Conservation (phyloP, 1,139 yeast species). For the Candida sp. region DNA sequence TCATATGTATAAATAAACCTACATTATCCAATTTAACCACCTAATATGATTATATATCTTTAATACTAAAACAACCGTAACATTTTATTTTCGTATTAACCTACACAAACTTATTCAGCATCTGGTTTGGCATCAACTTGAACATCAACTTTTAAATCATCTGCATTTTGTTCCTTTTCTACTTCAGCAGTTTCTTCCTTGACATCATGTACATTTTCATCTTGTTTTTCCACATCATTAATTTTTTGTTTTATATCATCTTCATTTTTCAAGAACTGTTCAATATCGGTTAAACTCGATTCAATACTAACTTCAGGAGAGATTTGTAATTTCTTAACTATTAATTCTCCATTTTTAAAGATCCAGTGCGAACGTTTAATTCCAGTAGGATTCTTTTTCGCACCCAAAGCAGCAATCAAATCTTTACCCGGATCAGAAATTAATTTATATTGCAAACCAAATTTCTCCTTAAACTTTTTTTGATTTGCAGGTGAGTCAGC, state of each 20-base stretch:
- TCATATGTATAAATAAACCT: too few relatives aligned
- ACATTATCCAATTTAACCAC: too few relatives aligned
- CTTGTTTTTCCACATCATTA: constrained; percentile 3
- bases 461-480: constrained; percentile 69
- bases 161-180: constrained; percentile 5
- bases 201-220: constrained; percentile 7
- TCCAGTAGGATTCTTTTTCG: constrained; percentile 76
- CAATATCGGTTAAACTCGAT: constrained; percentile 57
- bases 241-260: constrained; percentile 5
- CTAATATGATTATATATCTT: too few relatives aligned
- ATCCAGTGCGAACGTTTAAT: constrained; percentile 89
- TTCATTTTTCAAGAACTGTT: constrained; percentile 19
- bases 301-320: constrained; percentile 77
- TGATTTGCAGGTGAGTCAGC: constrained; percentile 77
- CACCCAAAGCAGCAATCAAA: constrained; percentile 75
- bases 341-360: constrained; percentile 72
- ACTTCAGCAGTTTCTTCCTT: constrained; percentile 8
- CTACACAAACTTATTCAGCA: constrained; percentile 2
- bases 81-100: too few relatives aligned
- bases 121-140: constrained; percentile 6
- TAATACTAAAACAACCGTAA: too few relatives aligned
- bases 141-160: constrained; percentile 4
- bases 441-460: constrained; percentile 67
- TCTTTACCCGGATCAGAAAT: constrained; percentile 72
- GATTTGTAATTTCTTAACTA: constrained; percentile 59